A percentile compares a stretch with the other conserved stretches of the same genome.
Conservation (phyloP, 148 eudicot species). For the Polygonum maritimum region DNA sequence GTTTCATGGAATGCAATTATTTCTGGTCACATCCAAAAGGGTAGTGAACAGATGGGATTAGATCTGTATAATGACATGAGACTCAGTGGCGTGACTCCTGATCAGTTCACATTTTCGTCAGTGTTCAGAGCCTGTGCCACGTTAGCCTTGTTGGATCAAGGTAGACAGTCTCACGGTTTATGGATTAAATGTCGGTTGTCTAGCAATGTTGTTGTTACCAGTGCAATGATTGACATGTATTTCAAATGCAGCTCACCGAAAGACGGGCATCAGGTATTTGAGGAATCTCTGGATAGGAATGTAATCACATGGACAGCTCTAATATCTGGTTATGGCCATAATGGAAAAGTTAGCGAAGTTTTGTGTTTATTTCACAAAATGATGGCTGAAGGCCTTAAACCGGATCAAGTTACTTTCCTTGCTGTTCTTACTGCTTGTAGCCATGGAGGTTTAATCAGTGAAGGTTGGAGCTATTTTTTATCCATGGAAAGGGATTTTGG, state of each 20-base stretch:
- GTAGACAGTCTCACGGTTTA: slow-evolving; percentile 62
- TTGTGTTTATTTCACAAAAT: slow-evolving; percentile 44
- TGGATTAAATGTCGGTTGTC: slow-evolving; percentile 47
- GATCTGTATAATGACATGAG: slow-evolving; percentile 54
- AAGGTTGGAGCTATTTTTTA: slow-evolving; percentile 60
- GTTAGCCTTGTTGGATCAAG: slow-evolving; percentile 62
- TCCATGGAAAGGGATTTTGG: slow-evolving; percentile 64
- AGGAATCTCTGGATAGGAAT: slow-evolving; percentile 41
- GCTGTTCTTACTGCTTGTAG: slow-evolving; percentile 92
- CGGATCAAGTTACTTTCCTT: slow-evolving; percentile 74
- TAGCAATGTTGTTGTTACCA: slow-evolving; percentile 58
- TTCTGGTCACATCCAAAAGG: slow-evolving; percentile 75
- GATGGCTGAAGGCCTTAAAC: slow-evolving; percentile 64
- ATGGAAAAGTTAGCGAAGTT: slow-evolving; percentile 57
- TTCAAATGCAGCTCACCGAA: slow-evolving; percentile 72
- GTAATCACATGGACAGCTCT: slow-evolving; percentile 82
- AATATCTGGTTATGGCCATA: slow-evolving; percentile 67
- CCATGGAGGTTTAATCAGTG: slow-evolving; percentile 76
- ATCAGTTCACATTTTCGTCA: slow-evolving; percentile 81
- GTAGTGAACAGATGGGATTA: slow-evolving; percentile 56
- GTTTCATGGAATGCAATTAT: slow-evolving; percentile 85
- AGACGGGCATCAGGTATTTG: slow-evolving; percentile 57
- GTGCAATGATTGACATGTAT: slow-evolving; percentile 92
- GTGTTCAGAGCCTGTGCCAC: slow-evolving; percentile 76
- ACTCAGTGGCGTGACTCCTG: slow-evolving; percentile 45